These are phyloP conservation scores for Dendrobium catenatum DNA, from an alignment of 106 monocot species.

Conservation along the genomic window DNA sequence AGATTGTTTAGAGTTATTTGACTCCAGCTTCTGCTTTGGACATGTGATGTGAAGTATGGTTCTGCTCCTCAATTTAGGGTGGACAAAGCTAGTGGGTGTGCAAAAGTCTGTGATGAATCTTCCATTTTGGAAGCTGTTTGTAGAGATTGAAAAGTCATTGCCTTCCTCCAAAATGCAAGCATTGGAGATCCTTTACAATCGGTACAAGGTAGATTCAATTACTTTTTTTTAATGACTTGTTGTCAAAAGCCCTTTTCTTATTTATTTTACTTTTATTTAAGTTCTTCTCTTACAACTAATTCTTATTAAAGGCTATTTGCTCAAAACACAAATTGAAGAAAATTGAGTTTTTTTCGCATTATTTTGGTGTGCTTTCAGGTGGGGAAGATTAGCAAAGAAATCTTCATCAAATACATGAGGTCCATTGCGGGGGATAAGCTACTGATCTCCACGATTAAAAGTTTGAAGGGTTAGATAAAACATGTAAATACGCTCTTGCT, in stretches of 20 bases:
- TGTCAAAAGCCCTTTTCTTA: no score
- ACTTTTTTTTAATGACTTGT: neutral
- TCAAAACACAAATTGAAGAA: neutral
- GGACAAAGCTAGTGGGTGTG: neutral
- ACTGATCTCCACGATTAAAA: slow-evolving; percentile 1
- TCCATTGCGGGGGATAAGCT: slow-evolving; percentile 11
- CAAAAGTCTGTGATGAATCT: slow-evolving; percentile 1
- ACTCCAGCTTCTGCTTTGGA: neutral
- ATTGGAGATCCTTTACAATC: slow-evolving; percentile 18
- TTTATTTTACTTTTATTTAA: no score
- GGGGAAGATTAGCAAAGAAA: slow-evolving; percentile 8
- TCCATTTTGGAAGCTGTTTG: slow-evolving; percentile 22
- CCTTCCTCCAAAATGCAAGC: slow-evolving; percentile 5
- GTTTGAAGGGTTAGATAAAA: neutral
- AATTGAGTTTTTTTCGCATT: neutral
- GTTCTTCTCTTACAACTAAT: no score
- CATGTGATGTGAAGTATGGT: neutral
- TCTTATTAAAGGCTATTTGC: no score
- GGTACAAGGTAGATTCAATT: slow-evolving; percentile 24
- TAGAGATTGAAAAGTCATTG: slow-evolving; percentile 24
- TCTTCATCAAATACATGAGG: slow-evolving; percentile 9
- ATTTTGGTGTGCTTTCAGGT: neutral
- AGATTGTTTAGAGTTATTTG: neutral
- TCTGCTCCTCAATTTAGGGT: neutral
- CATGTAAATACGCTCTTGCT: neutral